Evolutionary conservation across 257 asterid genomes (phyloP), one percentile per base, ranked within the genome.

Genomic region (Fraxinus pennsylvanica): DNA sequence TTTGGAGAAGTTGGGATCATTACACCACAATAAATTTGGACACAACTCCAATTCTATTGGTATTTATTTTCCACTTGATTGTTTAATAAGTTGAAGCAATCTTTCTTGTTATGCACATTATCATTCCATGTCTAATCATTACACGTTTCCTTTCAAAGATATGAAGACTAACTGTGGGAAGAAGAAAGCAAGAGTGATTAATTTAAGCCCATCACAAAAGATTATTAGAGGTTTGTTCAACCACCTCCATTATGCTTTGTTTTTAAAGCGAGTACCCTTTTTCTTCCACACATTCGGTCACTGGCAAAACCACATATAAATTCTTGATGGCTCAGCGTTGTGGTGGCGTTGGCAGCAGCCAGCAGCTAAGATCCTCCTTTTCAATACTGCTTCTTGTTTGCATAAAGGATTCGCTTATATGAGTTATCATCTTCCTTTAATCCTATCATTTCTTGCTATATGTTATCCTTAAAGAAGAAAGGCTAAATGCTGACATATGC

Each of bases 181-280:
- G 76, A 83, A 75, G 68, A 88, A 82, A 80, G 84, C 82, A 73
- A 76, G 74, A 35, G 47, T 57, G 80, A 78, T 83, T 81, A 85
- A 79, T 79, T 81, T 88, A 78, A 93, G 98, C 81, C 99, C 98
- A 59, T 96, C 98, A 27, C 91, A 88, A 66, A 95, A 86, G 76
- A 80, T 93, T 45, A 93, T 93, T 71, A 82, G 87, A 95, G 99
- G 98, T 95, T 74, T 77, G 89, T 57, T 30, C 17, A 43, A 75
- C 74, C 69, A 79, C 50, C 59, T 77, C 78, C 68, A 9, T 52
- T 22, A 45, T 36, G 68, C 72, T 81, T 70, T 19, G 41, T 82
- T 33, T 59, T 39, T 57, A 47, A 45, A 75, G 67, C 29, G 17
- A 63, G 68, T 43, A 5, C 41, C n/a, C 25, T 39, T 43, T 52